Base-by-base conservation (phyloP, 2,329 filamentous ascomycete species). In the Sclerotinia subarctica region DNA sequence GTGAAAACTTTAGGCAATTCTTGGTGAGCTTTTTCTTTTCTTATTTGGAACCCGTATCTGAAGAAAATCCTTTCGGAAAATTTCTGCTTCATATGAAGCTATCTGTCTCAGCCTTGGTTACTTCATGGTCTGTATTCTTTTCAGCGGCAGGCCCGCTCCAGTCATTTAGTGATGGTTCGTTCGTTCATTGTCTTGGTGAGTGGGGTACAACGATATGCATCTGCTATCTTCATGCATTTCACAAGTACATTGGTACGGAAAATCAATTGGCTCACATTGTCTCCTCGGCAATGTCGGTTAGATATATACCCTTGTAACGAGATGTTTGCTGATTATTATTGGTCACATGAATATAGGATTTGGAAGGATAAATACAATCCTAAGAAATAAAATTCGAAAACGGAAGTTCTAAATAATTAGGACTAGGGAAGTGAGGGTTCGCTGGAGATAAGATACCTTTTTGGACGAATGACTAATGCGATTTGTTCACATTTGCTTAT, bases 311-410 rank as follows among this genome's bases (percentile, higher is more conserved):
- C 59, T 51, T 63, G 59, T 63, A 51, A 38, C 51, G 59, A 63
- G 15, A 10, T 63, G 5, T 63, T 63, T 51, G 42, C 63, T 66
- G 42, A 66, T 59, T 19, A 17, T 59, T 26, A 66, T 29, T 66
- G 38, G 63, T 38, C 35, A 19, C 24, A 7, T 26, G n/a, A 32
- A 8, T 62, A 65, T 68, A 81, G 81, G 94, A 97, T 98, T 77
- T 97, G 94, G 93, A 98, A 98, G 79, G 93, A 96, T 71, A 98
- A 98, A 81, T 97, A 98, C 81, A 85, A 85, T 75, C 69, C 72
- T 35, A 74, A 73, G 71, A 74, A 73, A 64, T 74, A 64, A 71
- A 67, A 64, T 56, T 60, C 49, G 54, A 44, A 26, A 64, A 63
- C 29, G 38, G 26, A 52, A 21, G 6, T 54, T 63, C 38, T 58